Base-by-base conservation (phyloP, 768 basidiomycete species). In the Boletus patriciae region DNA sequence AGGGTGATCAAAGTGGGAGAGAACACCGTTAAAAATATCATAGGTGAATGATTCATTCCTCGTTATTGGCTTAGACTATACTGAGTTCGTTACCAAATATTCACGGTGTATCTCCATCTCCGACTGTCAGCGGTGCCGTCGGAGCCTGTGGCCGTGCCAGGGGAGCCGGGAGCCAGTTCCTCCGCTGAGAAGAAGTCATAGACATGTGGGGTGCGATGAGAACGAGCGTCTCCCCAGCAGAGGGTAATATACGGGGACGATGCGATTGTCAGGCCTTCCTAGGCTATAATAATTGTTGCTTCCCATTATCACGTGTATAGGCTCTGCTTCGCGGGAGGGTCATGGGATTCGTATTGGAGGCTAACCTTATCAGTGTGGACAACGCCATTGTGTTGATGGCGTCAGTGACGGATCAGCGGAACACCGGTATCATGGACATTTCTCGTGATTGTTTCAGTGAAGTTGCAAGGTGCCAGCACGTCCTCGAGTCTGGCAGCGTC, bases 1-100 rank as follows among this genome's bases (percentile, higher is more conserved):
- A 80, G 93, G 49, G 88, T 93, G n/a, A 80, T 98, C 55, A 80
- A 82, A 57, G 78, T 87, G n/a, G 80, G 85, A 44, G 92, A 93
- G 70, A 80, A 83, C 23, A 77, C 88, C 6, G 85, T 87, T 54
- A 87, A 83, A 68, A 88, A 88, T 54, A 66, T 89, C 44, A 64
- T 75, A 10, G 73, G 82, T 82, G 61, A 72, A 76, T 61, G 19
- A 21, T 40, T 46, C 19, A 15, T 52, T 46, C 36, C 55, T 58
- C 13, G 13, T 64, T 52, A 49, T 58, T 33, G 46, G 29, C 2
- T 40, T 42, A 3, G n/a, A n/a, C n/a, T n/a, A 27, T 12, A 19
- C 38, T 48, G 11, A 25, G 6, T 40, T 40, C 27, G 16, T 43
- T 49, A 27, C 37, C 45, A 51, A n/a, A 33, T 40, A 21, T 43